These are phyloP conservation scores for Trichoderma lentiforme DNA, from an alignment of 2,329 filamentous ascomycete species.

Conservation along the genomic window DNA sequence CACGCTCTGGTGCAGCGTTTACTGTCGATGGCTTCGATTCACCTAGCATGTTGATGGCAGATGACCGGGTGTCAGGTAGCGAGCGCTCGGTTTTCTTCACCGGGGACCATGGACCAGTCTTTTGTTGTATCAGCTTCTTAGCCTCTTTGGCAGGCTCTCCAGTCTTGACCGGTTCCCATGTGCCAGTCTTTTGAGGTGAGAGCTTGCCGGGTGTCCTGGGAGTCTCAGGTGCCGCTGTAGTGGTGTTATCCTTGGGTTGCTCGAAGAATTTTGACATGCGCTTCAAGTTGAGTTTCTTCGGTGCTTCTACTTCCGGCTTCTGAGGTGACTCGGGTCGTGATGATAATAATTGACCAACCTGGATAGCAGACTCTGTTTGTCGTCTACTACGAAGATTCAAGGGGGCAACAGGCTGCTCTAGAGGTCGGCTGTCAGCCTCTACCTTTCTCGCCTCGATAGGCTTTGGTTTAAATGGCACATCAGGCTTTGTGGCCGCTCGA, in stretches of 20 bases:
- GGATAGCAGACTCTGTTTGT: constrained; percentile 24
- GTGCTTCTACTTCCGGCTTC: constrained; percentile 46
- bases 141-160: constrained; percentile 27
- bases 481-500: constrained; percentile 36
- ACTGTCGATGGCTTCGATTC: constrained; percentile 37
- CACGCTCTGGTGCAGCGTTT: constrained; percentile 30
- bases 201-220: constrained; percentile 27
- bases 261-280: constrained; percentile 58
- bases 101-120: constrained; percentile 38
- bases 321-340: constrained; percentile 29
- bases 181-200: constrained; percentile 35
- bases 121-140: constrained; percentile 29
- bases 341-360: constrained; percentile 29
- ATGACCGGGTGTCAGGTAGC: constrained; percentile 29
- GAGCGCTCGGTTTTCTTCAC: constrained; percentile 33
- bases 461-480: constrained; percentile 28
- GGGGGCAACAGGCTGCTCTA: constrained; percentile 22
- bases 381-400: constrained; percentile 26
- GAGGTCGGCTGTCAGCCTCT: constrained; percentile 13
- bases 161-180: constrained; percentile 37
- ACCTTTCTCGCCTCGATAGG: not conserved
- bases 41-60: not conserved
- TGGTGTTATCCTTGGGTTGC: constrained; percentile 29
- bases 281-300: constrained; percentile 57
- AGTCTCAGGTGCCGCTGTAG: constrained; percentile 27